These are phyloP conservation scores for Exophiala aquamarina DNA, from an alignment of 2,329 filamentous ascomycete species.

Conservation along the genomic window DNA sequence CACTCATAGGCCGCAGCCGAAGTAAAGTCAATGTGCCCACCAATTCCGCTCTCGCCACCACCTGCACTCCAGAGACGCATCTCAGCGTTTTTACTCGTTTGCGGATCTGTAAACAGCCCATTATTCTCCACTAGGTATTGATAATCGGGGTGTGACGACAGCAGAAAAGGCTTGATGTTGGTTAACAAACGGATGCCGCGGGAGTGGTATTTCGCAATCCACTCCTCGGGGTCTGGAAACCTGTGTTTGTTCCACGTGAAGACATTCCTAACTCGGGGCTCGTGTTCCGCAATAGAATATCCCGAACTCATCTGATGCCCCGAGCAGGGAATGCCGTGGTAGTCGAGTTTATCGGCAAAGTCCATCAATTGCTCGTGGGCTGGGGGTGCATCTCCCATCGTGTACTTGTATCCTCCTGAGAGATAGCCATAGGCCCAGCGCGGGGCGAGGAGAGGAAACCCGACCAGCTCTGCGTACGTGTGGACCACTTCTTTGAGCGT, in stretches of 20 bases:
- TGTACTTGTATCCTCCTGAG: conserved; percentile 65
- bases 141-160: conserved; percentile 67
- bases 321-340: conserved; percentile 68
- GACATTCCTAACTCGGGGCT: conserved; percentile 70
- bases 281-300: conserved; percentile 66
- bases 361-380: conserved; percentile 59
- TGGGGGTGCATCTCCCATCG: conserved; percentile 56
- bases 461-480: conserved; percentile 66
- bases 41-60: conserved; percentile 67
- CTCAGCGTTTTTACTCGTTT: conserved; percentile 53
- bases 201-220: conserved; percentile 61
- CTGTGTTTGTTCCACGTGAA: conserved; percentile 71
- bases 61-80: conserved; percentile 71
- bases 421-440: conserved; percentile 74
- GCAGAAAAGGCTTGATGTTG: conserved; percentile 72
- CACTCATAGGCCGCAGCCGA: conserved; percentile 65
- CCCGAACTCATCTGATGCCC: conserved; percentile 73
- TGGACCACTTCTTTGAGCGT: conserved; percentile 66
- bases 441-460: conserved; percentile 66
- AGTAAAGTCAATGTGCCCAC: conserved; percentile 72
- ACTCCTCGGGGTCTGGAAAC: conserved; percentile 67
- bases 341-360: conserved; percentile 61
- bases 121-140: conserved; percentile 57
- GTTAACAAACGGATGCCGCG: conserved; percentile 67
- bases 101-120: conserved; percentile 64